phyloP scores from a whole-genome alignment of 2,329 filamentous ascomycete species.

The Sporothrix brunneoviolacea region DNA sequence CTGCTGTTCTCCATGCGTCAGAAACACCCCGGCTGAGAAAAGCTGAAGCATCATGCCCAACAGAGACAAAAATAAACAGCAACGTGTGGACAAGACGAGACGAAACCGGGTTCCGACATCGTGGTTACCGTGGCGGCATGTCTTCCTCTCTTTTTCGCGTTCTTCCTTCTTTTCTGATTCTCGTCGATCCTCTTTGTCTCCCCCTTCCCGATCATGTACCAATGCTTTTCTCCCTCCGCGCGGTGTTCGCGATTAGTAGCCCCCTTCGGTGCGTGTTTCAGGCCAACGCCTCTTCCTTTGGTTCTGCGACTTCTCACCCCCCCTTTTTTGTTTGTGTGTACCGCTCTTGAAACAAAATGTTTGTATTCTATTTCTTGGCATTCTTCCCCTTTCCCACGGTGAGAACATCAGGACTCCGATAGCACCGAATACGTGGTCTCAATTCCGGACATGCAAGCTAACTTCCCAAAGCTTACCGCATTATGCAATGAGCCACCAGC shows the following conservation, averaged over 20 bases:
- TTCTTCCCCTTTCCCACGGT: too few species aligned
- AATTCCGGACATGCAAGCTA: too few species aligned
- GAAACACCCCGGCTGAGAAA: too few species aligned
- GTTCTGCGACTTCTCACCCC: not conserved
- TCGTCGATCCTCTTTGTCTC: too few species aligned
- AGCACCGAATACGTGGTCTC: too few species aligned
- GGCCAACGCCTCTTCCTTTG: not conserved
- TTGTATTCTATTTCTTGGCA: slow-evolving; percentile 4
- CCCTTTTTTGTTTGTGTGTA: slow-evolving; percentile 8
- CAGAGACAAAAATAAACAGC: not conserved
- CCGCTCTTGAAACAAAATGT: slow-evolving; percentile 8
- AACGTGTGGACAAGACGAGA: not conserved
- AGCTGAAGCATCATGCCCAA: too few species aligned
- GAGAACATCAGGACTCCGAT: too few species aligned
- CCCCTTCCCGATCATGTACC: too few species aligned
- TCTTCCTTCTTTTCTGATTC: not conserved
- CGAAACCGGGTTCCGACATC: slow-evolving; percentile 9
- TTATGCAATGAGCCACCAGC: too few species aligned
- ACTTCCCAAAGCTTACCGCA: too few species aligned
- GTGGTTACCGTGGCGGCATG: not conserved
- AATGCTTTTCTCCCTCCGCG: not conserved
- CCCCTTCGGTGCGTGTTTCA: slow-evolving; percentile 6
- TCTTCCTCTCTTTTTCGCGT: not conserved
- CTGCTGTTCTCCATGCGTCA: too few species aligned
- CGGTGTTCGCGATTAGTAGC: not conserved